phyloP scores from a whole-genome alignment of 139 green algal species.

The Coccomyxa sp. region DNA sequence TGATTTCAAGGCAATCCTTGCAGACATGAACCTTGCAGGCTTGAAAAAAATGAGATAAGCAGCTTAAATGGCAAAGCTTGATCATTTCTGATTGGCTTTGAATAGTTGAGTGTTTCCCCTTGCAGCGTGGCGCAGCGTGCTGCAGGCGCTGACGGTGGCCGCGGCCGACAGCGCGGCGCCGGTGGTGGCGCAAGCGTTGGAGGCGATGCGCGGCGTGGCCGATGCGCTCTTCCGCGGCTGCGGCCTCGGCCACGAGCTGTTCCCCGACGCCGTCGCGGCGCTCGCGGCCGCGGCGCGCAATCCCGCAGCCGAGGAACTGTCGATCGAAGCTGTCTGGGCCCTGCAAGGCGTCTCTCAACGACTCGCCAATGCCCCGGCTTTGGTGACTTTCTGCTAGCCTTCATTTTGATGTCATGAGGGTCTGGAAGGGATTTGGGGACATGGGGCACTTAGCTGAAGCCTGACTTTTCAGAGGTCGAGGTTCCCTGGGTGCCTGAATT shows the following conservation, averaged over 20 bases:
- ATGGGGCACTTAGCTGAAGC: too few species aligned
- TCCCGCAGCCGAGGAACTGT: slow-evolving; percentile 22
- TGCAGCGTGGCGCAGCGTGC: slow-evolving; percentile 50
- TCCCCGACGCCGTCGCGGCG: slow-evolving; percentile 12
- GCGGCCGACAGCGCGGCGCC: slow-evolving; percentile 38
- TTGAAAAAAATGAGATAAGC: too few species aligned
- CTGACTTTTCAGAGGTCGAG: too few species aligned
- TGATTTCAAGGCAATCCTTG: too few species aligned
- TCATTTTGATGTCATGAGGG: too few species aligned
- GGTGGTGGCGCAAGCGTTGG: slow-evolving; percentile 58
- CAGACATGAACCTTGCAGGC: too few species aligned
- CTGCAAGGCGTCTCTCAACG: slow-evolving; percentile 18
- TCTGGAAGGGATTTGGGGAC: too few species aligned
- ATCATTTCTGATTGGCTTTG: too few species aligned
- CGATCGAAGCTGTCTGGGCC: slow-evolving; percentile 24
- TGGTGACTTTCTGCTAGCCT: not conserved
- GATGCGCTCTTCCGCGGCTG: slow-evolving; percentile 45
- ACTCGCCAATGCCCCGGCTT: slow-evolving; percentile 5
- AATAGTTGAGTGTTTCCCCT: too few species aligned
- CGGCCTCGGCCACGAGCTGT: slow-evolving; percentile 22
- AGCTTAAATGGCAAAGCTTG: too few species aligned
- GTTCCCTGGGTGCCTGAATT: too few species aligned
- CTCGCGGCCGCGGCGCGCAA: slow-evolving; percentile 24
- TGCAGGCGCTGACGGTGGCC: slow-evolving; percentile 52
- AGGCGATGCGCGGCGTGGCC: slow-evolving; percentile 50